These are phyloP conservation scores for Stellera chamaejasme DNA, from an alignment of 345 rosid genomes.

Conservation along the genomic window DNA sequence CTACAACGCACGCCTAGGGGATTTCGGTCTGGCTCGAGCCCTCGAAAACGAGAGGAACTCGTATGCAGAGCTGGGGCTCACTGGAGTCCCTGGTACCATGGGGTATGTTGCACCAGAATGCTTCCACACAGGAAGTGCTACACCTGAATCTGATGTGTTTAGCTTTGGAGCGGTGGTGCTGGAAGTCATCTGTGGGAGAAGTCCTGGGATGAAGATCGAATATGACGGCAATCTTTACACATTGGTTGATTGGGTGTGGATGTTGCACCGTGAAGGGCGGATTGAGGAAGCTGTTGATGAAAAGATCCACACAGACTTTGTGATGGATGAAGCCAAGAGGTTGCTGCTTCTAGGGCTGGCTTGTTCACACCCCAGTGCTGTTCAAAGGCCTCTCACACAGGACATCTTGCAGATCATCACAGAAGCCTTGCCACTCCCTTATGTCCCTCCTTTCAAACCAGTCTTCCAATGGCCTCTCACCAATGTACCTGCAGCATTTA, in stretches of 20 bases:
- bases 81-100: conserved; percentile 24
- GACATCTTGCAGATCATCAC: conserved; percentile 25
- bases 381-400: conserved; percentile 25
- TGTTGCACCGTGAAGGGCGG: conserved; percentile 26
- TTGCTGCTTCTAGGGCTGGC: conserved; percentile 34
- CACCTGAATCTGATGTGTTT: conserved; percentile 37
- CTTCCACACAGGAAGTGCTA: conserved; percentile 34
- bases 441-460: conserved; percentile 32
- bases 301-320: conserved; percentile 15
- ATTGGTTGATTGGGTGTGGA: conserved; percentile 42
- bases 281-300: conserved; percentile 30
- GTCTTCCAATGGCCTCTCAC: conserved; percentile 29
- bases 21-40: conserved; percentile 38
- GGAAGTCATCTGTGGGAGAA: conserved; percentile 32
- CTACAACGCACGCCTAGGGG: conserved; percentile 31
- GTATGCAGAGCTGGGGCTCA: conserved; percentile 21
- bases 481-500: background rate
- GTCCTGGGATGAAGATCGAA: conserved; percentile 22
- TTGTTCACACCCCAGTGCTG: conserved; percentile 33
- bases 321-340: conserved; percentile 23
- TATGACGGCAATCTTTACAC: conserved; percentile 14
- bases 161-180: conserved; percentile 41
- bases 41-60: conserved; percentile 30
- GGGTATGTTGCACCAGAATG: conserved; percentile 44
- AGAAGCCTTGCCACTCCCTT: conserved; percentile 26